phyloP scores from a whole-genome alignment of 139 green algal species.

The Chlamydomonas eustigma region DNA sequence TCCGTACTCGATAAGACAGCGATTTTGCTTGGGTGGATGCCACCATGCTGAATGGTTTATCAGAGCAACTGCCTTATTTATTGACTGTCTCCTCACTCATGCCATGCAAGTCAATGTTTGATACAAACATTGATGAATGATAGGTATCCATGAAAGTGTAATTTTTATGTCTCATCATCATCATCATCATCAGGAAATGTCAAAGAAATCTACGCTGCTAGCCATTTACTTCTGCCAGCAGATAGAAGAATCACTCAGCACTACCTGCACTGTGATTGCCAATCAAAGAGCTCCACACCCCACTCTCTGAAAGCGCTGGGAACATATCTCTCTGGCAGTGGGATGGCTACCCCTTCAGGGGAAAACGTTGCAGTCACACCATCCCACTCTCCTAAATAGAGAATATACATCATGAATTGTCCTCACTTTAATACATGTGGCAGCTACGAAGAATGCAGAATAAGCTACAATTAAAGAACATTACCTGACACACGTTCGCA shows the following conservation, averaged over 20 bases:
- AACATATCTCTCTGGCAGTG: background rate
- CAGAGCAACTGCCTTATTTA: background rate
- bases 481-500: too few species aligned
- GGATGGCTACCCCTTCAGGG: background rate
- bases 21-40: background rate
- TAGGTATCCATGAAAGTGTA: background rate
- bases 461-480: too few species aligned
- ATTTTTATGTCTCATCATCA: background rate
- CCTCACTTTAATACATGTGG: too few species aligned
- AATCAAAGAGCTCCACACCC: constrained; percentile 64
- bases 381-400: constrained; percentile 18
- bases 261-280: constrained; percentile 68
- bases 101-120: background rate
- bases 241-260: background rate
- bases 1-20: constrained; percentile 22
- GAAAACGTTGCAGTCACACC: constrained; percentile 15
- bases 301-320: constrained; percentile 26
- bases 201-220: background rate
- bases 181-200: background rate
- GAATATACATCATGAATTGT: too few species aligned
- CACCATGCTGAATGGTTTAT: background rate
- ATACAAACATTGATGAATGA: background rate
- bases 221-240: background rate
- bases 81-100: background rate
- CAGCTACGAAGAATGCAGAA: too few species aligned